Base-by-base conservation (phyloP, 495 filamentous ascomycete species). In the Staphylotrichum longicolle region DNA sequence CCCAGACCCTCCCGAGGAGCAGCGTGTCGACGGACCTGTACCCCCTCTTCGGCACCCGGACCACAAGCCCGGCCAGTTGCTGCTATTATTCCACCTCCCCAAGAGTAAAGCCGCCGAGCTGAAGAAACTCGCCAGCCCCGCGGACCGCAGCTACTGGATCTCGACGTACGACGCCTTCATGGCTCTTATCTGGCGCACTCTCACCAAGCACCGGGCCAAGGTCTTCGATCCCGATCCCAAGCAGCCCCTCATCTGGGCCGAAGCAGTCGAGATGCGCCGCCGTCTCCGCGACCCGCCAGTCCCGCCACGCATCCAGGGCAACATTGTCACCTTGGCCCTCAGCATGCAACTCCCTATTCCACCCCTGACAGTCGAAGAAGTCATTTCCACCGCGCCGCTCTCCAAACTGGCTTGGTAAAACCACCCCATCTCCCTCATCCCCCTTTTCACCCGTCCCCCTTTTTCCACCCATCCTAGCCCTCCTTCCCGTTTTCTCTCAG, bases 111-210 rank as follows among this genome's bases (percentile, higher is more conserved):
- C 47, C 30, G 27, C 27, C 47, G 27, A 49, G 47, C 47, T 49
- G 10, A 49, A 49, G 47, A 11, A 10, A 14, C 20, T 49, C 27
- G 47, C 47, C 3, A 32, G 27, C 9, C 47, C 47, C 47, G n/a
- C 20, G 8, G 47, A 49, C 47, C 20, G 20, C 20, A 30, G 47
- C 27, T 32, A 8, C 10, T 32, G 20, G 47, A 49, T 49, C 6
- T 49, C 47, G 9, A 49, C 47, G 47, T 49, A 49, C 30, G 47
- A 49, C 30, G 47, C 47, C 10, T 32, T 49, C 47, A 10, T 14
- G 27, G 47, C 47, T 14, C 33, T 49, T 1, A 2, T 49, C 7
- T 49, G 47, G 47, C 47, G 47, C 15, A 46, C 44, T 27, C 20
- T 27, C 20, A 27, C 20, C 20, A 27, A 27, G 20, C 20, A 27